These are phyloP conservation scores for Sugiyamaella xylanicola DNA, from an alignment of 1,139 yeast species.

Conservation along the genomic window DNA sequence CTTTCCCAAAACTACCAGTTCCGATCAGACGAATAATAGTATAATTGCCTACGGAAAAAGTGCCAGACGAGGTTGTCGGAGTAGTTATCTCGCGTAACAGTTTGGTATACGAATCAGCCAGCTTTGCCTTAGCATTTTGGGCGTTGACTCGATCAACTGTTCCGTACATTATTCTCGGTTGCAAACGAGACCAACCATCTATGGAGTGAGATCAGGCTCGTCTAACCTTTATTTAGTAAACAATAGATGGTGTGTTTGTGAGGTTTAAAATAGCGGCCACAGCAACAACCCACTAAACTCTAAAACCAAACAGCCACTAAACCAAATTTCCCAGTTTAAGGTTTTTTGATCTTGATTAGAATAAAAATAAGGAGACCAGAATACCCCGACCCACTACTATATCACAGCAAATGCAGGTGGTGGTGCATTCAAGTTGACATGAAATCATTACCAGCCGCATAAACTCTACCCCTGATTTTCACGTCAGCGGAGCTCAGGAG, in stretches of 20 bases:
- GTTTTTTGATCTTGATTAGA: background rate
- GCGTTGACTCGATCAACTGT: constrained; percentile 34
- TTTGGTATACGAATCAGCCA: constrained; percentile 66
- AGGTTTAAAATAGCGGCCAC: constrained; percentile 1
- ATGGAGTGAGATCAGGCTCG: background rate
- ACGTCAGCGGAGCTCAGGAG: no score
- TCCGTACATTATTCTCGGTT: constrained; percentile 33
- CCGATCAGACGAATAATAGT: constrained; percentile 66
- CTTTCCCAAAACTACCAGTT: constrained; percentile 79
- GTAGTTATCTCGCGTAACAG: constrained; percentile 56
- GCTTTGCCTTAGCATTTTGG: constrained; percentile 42
- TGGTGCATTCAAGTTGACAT: background rate
- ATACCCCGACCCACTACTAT: background rate
- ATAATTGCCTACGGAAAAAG: constrained; percentile 76
- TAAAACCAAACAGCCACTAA: background rate
- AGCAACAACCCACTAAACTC: constrained; percentile 2
- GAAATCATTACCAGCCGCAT: no score
- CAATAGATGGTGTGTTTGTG: background rate
- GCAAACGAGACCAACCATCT: background rate
- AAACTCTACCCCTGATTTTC: background rate
- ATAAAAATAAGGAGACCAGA: background rate
- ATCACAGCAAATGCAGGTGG: background rate
- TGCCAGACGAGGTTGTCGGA: constrained; percentile 35
- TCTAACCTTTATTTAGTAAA: background rate
- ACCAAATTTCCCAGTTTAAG: background rate